Percentiles rank a stretch among this genome's conserved stretches.
phyloP scores from a whole-genome alignment of 2,329 filamentous ascomycete genomes.

The Colletotrichum sansevieriae region DNA sequence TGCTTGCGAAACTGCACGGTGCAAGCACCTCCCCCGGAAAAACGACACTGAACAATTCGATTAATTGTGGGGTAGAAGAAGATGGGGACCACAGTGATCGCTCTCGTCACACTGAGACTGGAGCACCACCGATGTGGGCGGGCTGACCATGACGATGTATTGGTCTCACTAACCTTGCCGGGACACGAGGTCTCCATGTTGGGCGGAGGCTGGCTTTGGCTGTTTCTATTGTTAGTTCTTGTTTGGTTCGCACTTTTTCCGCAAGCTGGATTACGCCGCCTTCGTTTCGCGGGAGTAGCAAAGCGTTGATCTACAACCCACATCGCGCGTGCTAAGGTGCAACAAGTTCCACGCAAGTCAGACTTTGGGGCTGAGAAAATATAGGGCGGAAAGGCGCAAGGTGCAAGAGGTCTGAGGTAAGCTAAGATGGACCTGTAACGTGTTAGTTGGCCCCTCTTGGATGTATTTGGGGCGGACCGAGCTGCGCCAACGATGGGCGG shows the following conservation, averaged over 20 bases:
- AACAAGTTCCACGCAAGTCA: too few species aligned
- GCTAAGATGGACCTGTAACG: slow-evolving; percentile 3
- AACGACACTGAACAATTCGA: slow-evolving; percentile 3
- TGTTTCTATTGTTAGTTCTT: slow-evolving; percentile 1
- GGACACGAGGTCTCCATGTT: slow-evolving; percentile 2
- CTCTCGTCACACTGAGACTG: slow-evolving; percentile 24
- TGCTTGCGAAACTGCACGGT: not conserved
- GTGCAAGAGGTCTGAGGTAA: slow-evolving; percentile 7
- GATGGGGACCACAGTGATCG: not conserved
- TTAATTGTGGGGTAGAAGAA: slow-evolving; percentile 12
- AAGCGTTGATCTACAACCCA: slow-evolving; percentile 4
- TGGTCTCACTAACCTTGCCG: not conserved
- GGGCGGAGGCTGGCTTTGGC: not conserved
- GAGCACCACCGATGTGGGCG: slow-evolving; percentile 2
- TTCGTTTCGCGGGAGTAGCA: not conserved
- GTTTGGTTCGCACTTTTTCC: not conserved
- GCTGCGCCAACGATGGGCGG: not conserved
- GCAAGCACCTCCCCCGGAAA: not conserved
- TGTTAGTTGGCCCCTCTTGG: not conserved
- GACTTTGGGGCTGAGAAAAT: not conserved
- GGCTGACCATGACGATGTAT: slow-evolving; percentile 10
- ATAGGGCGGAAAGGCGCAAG: slow-evolving; percentile 3
- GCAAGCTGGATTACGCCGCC: not conserved
- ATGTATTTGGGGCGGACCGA: not conserved
- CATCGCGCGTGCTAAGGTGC: not conserved